Evolutionary conservation across 495 filamentous ascomycete genomes (phyloP).

Genomic region (Articulospora tetracladia): DNA sequence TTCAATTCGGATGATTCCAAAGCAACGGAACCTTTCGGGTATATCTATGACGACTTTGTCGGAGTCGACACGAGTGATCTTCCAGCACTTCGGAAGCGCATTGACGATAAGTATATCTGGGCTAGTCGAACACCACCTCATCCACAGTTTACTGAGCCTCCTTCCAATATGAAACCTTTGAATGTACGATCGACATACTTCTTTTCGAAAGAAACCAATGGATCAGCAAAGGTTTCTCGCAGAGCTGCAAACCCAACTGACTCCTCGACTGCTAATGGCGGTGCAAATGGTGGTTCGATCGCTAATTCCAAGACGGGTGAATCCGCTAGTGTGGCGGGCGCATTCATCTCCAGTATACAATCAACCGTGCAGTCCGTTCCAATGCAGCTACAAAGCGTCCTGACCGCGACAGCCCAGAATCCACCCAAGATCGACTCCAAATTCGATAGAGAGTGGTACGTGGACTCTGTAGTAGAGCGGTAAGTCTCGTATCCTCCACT

Average conservation of each 20-base stretch:
- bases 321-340: constrained; percentile 1
- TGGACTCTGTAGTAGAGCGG: too few species aligned
- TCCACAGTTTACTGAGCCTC: background rate
- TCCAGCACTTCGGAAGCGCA: background rate
- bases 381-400: background rate
- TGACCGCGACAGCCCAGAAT: too few species aligned
- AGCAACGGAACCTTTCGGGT: background rate
- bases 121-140: background rate
- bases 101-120: constrained; percentile 4
- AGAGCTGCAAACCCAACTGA: background rate
- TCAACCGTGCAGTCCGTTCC: background rate
- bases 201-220: background rate
- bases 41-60: constrained; percentile 2
- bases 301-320: background rate
- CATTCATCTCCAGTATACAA: background rate
- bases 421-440: too few species aligned
- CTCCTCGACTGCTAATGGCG: too few species aligned
- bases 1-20: constrained; percentile 2
- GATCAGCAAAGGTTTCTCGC: background rate
- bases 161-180: background rate
- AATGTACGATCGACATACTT: constrained; percentile 3
- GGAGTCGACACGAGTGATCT: background rate
- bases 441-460: too few species aligned
- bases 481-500: too few species aligned
- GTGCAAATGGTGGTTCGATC: background rate